These are phyloP conservation scores for Aspergillus heteromorphus DNA, from an alignment of 495 filamentous ascomycete genomes.

Conservation along the genomic window DNA sequence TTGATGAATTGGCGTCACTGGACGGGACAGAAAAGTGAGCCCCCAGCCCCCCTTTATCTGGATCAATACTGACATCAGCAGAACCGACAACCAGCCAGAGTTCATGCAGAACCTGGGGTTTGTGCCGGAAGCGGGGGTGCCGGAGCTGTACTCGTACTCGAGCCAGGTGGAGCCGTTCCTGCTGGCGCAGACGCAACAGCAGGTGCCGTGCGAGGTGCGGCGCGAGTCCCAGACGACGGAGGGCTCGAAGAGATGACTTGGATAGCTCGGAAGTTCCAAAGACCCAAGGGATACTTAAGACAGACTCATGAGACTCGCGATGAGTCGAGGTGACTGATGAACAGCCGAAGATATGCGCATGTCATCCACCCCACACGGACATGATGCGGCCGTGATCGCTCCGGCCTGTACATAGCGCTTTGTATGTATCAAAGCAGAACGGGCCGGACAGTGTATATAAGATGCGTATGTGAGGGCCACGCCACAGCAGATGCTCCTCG, in stretches of 20 bases:
- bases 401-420: too few species aligned
- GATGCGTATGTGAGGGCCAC: too few species aligned
- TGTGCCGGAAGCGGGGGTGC: conserved; percentile 30
- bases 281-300: too few species aligned
- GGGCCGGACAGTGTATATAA: too few species aligned
- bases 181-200: conserved; percentile 28
- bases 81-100: conserved; percentile 35
- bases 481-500: too few species aligned
- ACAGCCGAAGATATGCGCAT: too few species aligned
- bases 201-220: conserved; percentile 20
- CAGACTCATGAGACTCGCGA: too few species aligned
- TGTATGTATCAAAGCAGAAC: too few species aligned
- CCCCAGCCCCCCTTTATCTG: background rate
- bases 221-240: conserved; percentile 22
- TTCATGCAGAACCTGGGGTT: conserved; percentile 45
- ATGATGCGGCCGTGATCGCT: too few species aligned
- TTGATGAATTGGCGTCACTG: conserved; percentile 39
- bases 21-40: conserved; percentile 39
- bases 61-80: background rate
- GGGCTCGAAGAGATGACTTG: conserved; percentile 21
- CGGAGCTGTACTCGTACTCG: conserved; percentile 35
- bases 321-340: too few species aligned
- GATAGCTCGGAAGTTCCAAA: too few species aligned
- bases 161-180: conserved; percentile 37
- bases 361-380: too few species aligned